A percentile compares a stretch with the other conserved stretches of the same genome.
phyloP scores from a whole-genome alignment of 306 rosid genomes.

The Vachellia collinsii region DNA sequence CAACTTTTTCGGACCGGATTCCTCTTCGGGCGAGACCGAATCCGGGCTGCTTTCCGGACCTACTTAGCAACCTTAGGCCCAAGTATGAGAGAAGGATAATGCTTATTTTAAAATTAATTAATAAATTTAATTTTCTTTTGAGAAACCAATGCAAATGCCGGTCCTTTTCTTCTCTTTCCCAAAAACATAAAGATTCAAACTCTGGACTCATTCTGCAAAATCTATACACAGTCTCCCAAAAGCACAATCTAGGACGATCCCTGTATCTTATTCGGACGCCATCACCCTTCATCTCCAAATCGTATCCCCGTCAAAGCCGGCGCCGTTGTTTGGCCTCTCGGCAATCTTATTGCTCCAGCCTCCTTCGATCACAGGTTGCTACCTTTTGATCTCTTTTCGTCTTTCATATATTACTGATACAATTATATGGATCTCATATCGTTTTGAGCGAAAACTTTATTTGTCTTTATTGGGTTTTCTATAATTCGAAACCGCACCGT shows the following conservation, averaged over 20 bases:
- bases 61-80: no score
- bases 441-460: background rate
- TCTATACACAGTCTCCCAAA: background rate
- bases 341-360: background rate
- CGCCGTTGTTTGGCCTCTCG: background rate
- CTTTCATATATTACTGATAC: background rate
- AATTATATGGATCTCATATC: background rate
- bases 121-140: no score
- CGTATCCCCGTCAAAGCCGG: background rate
- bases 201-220: background rate
- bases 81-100: no score
- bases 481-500: constrained; percentile 19
- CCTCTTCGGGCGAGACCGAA: no score
- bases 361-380: constrained; percentile 11
- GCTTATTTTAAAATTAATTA: no score
- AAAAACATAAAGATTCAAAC: background rate
- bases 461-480: constrained; percentile 14
- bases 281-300: background rate
- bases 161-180: background rate
- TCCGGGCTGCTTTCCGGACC: no score
- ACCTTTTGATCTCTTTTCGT: background rate
- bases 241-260: background rate
- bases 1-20: no score
- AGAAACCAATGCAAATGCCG: background rate
- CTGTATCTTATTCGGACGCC: background rate